Conservation (phyloP, 2,329 filamentous ascomycete species). For the Pseudocercospora musae region DNA sequence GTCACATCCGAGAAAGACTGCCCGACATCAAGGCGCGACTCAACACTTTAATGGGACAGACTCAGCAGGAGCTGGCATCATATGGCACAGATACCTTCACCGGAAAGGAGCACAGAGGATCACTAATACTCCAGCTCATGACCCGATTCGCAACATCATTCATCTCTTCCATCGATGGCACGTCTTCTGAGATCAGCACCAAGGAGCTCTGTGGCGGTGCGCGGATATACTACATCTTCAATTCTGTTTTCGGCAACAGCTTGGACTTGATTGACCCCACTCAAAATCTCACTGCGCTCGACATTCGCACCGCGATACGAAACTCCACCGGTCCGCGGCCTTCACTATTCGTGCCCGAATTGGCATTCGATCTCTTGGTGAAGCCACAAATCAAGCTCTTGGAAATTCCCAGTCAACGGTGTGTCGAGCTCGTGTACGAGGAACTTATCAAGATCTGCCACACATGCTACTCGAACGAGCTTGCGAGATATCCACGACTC, state of each 20-base stretch:
- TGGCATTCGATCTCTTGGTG: constrained; percentile 94
- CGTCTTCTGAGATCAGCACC: constrained; percentile 95
- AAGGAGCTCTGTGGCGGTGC: constrained; percentile 95
- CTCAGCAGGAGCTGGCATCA: constrained; percentile 94
- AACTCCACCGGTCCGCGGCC: constrained; percentile 96
- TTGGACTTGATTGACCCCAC: constrained; percentile 95
- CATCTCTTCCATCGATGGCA: constrained; percentile 97
- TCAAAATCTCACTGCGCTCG: constrained; percentile 86
- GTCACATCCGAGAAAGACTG: constrained; percentile 89
- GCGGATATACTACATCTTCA: constrained; percentile 98
- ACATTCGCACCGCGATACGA: constrained; percentile 94
- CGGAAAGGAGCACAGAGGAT: constrained; percentile 93
- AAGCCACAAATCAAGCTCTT: constrained; percentile 98
- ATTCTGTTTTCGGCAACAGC: constrained; percentile 95
- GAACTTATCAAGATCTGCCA: constrained; percentile 99
- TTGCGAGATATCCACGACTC: constrained; percentile 84
- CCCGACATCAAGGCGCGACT: constrained; percentile 97
- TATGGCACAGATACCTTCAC: constrained; percentile 98
- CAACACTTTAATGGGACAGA: constrained; percentile 99
- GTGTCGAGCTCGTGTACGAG: constrained; percentile 96
- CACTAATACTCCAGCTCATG: constrained; percentile 94
- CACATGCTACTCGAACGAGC: constrained; percentile 92
- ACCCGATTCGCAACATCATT: constrained; percentile 97
- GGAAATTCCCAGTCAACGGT: constrained; percentile 90
- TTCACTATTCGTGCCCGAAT: constrained; percentile 93